phyloP scores from a whole-genome alignment of 1,284 basidiomycete species.

The Sutorius eximius region DNA sequence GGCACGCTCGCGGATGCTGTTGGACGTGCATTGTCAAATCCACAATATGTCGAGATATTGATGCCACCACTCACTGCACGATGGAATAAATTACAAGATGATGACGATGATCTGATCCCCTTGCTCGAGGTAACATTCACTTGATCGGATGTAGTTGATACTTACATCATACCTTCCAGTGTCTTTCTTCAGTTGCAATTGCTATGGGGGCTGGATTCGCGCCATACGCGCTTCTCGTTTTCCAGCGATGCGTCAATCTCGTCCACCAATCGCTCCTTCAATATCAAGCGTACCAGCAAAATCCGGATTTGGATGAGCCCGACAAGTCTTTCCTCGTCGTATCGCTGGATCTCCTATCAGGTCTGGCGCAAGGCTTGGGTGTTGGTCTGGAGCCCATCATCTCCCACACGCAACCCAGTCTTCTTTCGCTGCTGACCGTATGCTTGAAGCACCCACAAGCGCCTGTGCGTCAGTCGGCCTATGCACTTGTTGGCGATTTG shows the following conservation, averaged over 20 bases:
- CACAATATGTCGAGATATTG: constrained; percentile 88
- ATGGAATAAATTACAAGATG: constrained; percentile 88
- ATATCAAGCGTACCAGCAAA: constrained; percentile 82
- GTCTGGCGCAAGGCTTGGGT: constrained; percentile 92
- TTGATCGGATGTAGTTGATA: constrained; percentile 1
- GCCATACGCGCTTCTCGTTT: constrained; percentile 89
- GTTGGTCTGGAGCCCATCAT: constrained; percentile 75
- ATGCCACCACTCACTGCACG: constrained; percentile 93
- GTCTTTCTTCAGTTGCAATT: constrained; percentile 96
- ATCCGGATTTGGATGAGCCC: constrained; percentile 87
- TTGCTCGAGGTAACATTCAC: constrained; percentile 74
- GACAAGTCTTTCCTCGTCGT: constrained; percentile 97
- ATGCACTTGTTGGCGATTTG: constrained; percentile 96
- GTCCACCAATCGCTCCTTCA: constrained; percentile 81
- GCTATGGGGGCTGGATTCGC: constrained; percentile 92
- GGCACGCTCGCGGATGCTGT: constrained; percentile 98
- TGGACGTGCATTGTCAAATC: constrained; percentile 82
- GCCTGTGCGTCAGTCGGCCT: constrained; percentile 93
- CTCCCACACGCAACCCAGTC: constrained; percentile 64
- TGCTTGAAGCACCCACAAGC: constrained; percentile 95
- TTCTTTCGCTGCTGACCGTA: constrained; percentile 77
- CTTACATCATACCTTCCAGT: constrained; percentile 55
- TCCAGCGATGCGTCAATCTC: constrained; percentile 87
- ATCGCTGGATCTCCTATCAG: constrained; percentile 92
- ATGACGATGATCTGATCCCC: constrained; percentile 93